A percentile compares a stretch with the other conserved stretches of the same genome.
phyloP scores from a whole-genome alignment of 208 protist species.

The Wallacemonas sp. region DNA sequence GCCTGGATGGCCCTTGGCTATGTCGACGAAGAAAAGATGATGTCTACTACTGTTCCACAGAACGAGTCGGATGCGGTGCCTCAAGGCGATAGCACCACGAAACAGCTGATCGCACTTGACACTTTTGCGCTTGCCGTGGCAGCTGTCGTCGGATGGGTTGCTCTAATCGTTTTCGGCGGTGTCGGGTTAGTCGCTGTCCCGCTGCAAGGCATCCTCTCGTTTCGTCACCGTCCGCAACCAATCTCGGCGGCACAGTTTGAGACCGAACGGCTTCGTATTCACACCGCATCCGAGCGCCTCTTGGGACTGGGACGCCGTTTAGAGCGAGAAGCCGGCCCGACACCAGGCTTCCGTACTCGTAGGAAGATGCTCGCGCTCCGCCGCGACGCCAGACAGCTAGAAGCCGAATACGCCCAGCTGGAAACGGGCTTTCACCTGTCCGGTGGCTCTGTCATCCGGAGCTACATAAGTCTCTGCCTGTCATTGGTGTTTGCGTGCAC shows the following conservation, averaged over 20 bases:
- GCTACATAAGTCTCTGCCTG: slow-evolving; percentile 35
- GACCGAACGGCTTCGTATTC: slow-evolving; percentile 57
- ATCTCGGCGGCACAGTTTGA: slow-evolving; percentile 83
- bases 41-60: slow-evolving; percentile 4
- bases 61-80: slow-evolving; percentile 3
- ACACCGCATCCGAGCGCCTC: slow-evolving; percentile 57
- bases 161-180: slow-evolving; percentile 92
- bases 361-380: slow-evolving; percentile 64
- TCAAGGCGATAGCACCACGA: slow-evolving; percentile 8
- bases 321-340: slow-evolving; percentile 38
- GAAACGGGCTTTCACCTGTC: slow-evolving; percentile 74
- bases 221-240: slow-evolving; percentile 55
- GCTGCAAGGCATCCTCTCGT: slow-evolving; percentile 74
- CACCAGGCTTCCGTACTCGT: slow-evolving; percentile 26
- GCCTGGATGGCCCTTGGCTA: slow-evolving; percentile 29
- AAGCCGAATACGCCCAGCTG: slow-evolving; percentile 60
- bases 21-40: slow-evolving; percentile 14
- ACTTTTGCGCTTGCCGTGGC: slow-evolving; percentile 40
- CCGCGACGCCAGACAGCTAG: slow-evolving; percentile 73
- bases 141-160: slow-evolving; percentile 72
- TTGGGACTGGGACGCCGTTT: slow-evolving; percentile 58
- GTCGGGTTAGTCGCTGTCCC: slow-evolving; percentile 91
- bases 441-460: slow-evolving; percentile 52
- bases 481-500: slow-evolving; percentile 43
- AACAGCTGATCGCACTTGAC: neutral